Evolutionary conservation across 495 filamentous ascomycete genomes (phyloP), one percentile per base, ranked within the genome.

Genomic region (Melanomma pulvis-pyrius): DNA sequence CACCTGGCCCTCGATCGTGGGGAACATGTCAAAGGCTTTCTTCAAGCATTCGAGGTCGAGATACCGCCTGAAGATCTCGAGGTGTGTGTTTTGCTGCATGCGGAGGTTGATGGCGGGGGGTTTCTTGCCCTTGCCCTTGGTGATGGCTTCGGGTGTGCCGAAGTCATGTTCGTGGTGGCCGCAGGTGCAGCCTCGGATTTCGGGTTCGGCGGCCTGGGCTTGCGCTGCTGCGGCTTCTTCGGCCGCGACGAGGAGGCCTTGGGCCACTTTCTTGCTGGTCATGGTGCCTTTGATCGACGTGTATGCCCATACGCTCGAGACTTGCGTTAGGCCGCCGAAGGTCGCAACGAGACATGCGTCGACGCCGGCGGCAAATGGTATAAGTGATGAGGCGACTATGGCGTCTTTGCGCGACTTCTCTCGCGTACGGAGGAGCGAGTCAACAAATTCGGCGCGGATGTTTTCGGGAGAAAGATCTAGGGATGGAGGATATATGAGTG

Each of bases 231-330:
- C 47, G 9, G 39, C 58, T 15, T 57, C 17, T 19, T 61, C 58
- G 36, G 59, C 51, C 5, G 29, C 67, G 1, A 22, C 15, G 1
- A 25, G 30, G 1, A 70, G 41, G 24, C 57, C 67, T 29, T 66
- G 21, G 1, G 58, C 47, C 61, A 70, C 60, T 21, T 56, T 47
- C 24, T 53, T 57, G 41, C 62, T 65, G 15, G 72, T 74, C 59
- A 76, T 73, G 6, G 77, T 71, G 19, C 77, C 77, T 12, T 73
- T 61, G 46, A 78, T 78, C 9, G 73, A 74, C 2, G 75, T 68
- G 53, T 77, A 76, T 19, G 75, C 72, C 77, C 77, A 79, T 1
- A 79, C 77, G 15, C 67, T 62, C 24, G 74, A 70, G 19, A 78
- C 65, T 57, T 78, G 74, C 6, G 72, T 59, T n/a, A 79, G 56